Evolutionary conservation across 331 rosid genomes (phyloP), one percentile per base, ranked within the genome.

Genomic region (Prunus yedoensis): DNA sequence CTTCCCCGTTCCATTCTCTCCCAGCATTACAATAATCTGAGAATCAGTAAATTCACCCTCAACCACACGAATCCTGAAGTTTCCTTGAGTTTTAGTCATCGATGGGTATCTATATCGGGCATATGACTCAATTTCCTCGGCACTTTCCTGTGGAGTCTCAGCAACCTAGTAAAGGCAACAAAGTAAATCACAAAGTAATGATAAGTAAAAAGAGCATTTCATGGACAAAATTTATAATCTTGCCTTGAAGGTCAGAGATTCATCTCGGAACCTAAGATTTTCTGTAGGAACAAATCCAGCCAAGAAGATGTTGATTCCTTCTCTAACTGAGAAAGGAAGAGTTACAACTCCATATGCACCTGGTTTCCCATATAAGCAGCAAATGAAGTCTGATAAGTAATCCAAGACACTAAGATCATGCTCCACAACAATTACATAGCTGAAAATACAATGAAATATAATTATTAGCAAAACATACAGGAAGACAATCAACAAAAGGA

Each of bases 321-420:
- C 98, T 85, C 98, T 85, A 74, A 93, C 98, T 10, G 98, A 93
- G 90, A 93, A 89, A 58, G 98, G 98, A 77, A 93, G 94, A 51
- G 98, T 93, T 46, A 93, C 98, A 74, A 93, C 97, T 78, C 98
- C 98, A 85, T 91, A 91, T 52, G 97, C 98, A 83, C 98, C 98
- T 66, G 98, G 98, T 77, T 93, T 91, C 45, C 98, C 98, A 71
- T 91, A 93, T 71, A 93, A 80, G 82, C 98, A 93, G 94, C 98
- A 93, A 67, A 93, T 91, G 76, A 93, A 91, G 82, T 93, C 98
- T 15, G 98, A 93, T 70, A 93, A 87, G 83, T 91, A 93, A 89
- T 93, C 98, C 88, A 93, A 78, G 81, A 91, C 97, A 64, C 98
- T 93, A 58, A 93, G 94, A 78, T 93, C 98, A 46, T 93, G 98